Evolutionary conservation across 257 asterid species (phyloP).

Genomic region (Thymus quinquecostatus): DNA sequence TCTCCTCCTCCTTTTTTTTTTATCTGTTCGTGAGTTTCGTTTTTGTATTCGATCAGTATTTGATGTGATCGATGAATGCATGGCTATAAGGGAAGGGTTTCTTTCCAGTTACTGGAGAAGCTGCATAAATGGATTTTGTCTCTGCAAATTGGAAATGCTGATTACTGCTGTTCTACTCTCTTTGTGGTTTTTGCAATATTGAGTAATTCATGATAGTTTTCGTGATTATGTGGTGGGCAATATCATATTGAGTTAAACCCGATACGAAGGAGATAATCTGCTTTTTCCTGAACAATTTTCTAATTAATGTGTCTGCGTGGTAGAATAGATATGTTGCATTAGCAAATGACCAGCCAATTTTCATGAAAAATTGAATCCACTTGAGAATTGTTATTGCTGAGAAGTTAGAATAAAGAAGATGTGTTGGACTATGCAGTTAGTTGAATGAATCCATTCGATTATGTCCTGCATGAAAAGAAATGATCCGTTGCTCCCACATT

Average conservation of each 20-base stretch:
- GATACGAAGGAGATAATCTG: conserved; percentile 9
- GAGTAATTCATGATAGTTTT: neutral
- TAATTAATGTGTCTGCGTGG: neutral
- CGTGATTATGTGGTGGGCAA: neutral
- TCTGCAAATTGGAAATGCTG: conserved; percentile 13
- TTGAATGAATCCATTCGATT: neutral
- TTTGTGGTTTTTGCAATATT: conserved; percentile 12
- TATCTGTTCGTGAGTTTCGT: neutral
- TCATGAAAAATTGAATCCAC: neutral
- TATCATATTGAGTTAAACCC: neutral
- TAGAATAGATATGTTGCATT: neutral
- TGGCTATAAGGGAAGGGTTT: neutral
- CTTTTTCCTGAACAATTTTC: neutral
- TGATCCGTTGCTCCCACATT: neutral
- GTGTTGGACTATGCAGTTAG: conserved; percentile 5
- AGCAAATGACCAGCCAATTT: neutral
- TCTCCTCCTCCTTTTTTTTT: neutral
- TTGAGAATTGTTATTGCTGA: neutral
- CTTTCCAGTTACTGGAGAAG: neutral
- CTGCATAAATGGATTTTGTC: neutral
- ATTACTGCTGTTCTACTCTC: neutral
- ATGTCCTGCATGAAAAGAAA: conserved; percentile 8
- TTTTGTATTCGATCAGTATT: neutral
- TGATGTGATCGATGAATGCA: neutral
- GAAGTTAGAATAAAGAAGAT: neutral